Evolutionary conservation across 1,284 basidiomycete species (phyloP).

Genomic region (Cryptococcus jaspeensis): DNA sequence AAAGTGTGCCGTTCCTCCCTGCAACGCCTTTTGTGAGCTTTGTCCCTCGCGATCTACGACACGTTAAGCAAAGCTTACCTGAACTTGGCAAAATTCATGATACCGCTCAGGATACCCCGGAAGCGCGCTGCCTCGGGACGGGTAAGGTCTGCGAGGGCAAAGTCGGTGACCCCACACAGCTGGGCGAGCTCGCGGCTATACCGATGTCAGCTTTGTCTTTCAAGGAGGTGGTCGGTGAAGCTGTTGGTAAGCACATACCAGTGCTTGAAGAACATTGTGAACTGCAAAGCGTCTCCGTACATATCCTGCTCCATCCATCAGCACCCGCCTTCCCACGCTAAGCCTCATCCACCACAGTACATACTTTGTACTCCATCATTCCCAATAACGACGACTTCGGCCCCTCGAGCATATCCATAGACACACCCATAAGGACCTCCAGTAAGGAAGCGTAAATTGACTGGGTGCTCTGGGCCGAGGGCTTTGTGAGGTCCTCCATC

Average conservation of each 20-base stretch:
- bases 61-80: conserved; percentile 44
- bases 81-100: conserved; percentile 91
- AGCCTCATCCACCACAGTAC: conserved; percentile 21
- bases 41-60: not conserved
- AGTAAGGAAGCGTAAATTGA: conserved; percentile 57
- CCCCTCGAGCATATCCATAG: conserved; percentile 61
- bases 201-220: not conserved
- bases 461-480: conserved; percentile 66
- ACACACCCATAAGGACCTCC: conserved; percentile 66
- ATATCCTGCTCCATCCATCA: conserved; percentile 57
- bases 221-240: not conserved
- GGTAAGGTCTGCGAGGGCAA: conserved; percentile 70
- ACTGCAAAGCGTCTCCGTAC: conserved; percentile 59
- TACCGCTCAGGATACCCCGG: conserved; percentile 70
- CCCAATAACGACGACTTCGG: conserved; percentile 61
- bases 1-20: conserved; percentile 29
- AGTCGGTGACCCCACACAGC: conserved; percentile 72
- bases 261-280: conserved; percentile 66
- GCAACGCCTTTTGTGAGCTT: not conserved
- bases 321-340: not conserved
- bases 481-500: conserved; percentile 67
- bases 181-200: conserved; percentile 64
- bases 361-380: conserved; percentile 55
- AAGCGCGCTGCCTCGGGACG: conserved; percentile 71
- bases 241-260: too few species aligned